Percentiles rank a stretch among this genome's conserved stretches.
Conservation (phyloP, 2,329 filamentous ascomycete species). For the Seiridium unicorne region DNA sequence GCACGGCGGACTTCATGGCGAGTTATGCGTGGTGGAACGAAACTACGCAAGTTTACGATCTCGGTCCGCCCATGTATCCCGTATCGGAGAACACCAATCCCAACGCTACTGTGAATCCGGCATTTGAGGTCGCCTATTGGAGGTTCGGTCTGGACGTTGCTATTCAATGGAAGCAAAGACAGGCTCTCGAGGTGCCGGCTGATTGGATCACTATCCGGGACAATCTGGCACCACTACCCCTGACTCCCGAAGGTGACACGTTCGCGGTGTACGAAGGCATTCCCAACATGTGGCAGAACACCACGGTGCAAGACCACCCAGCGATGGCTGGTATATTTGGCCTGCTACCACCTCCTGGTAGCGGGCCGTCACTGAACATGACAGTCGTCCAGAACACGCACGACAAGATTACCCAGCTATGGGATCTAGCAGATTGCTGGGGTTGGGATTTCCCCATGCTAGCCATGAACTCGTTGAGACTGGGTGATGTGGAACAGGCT, state of each 20-base stretch:
- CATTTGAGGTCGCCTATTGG: constrained; percentile 63
- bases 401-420: constrained; percentile 33
- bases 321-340: constrained; percentile 42
- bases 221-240: constrained; percentile 52
- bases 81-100: constrained; percentile 57
- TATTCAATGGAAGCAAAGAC: constrained; percentile 48
- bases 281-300: constrained; percentile 38
- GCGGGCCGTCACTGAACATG: constrained; percentile 32
- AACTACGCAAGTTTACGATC: constrained; percentile 48
- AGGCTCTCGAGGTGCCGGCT: constrained; percentile 38
- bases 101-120: constrained; percentile 54
- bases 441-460: constrained; percentile 45
- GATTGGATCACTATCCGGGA: constrained; percentile 48
- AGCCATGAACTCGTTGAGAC: constrained; percentile 40
- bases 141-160: constrained; percentile 57
- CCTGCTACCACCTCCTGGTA: constrained; percentile 37
- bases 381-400: constrained; percentile 35
- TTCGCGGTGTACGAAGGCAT: constrained; percentile 56
- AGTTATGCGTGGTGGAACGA: constrained; percentile 55
- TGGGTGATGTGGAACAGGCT: constrained; percentile 36
- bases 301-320: constrained; percentile 38
- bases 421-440: constrained; percentile 38
- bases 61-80: constrained; percentile 44
- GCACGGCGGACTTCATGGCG: constrained; percentile 58
- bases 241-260: constrained; percentile 47